phyloP scores from a whole-genome alignment of 257 asterid species.

The Ilex asprella region DNA sequence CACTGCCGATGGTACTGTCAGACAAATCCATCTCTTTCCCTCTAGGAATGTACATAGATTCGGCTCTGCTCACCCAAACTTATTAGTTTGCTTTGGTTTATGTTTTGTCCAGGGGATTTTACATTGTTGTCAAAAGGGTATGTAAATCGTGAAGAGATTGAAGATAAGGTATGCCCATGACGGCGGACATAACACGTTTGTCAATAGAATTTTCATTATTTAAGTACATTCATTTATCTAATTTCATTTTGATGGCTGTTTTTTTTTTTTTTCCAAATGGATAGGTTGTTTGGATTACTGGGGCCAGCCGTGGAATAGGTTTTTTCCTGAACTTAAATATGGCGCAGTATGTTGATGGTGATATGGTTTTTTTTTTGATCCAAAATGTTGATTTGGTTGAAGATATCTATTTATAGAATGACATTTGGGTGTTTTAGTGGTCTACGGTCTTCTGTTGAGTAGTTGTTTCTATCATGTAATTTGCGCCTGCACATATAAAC shows the following conservation, averaged over 20 bases:
- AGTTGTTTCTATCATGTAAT: not conserved
- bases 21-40: not conserved
- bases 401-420: no score
- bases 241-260: not conserved
- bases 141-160: conserved; percentile 74
- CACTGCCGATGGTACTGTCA: conserved; percentile 67
- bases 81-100: not conserved
- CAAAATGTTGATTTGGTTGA: no score
- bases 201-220: not conserved
- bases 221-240: not conserved
- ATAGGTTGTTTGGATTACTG: conserved; percentile 96
- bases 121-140: conserved; percentile 62
- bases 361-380: no score
- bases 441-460: not conserved
- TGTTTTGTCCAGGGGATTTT: conserved; percentile 59
- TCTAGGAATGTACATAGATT: not conserved
- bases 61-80: not conserved
- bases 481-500: not conserved
- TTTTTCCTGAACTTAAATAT: no score
- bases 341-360: no score
- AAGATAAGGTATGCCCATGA: conserved; percentile 60
- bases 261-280: conserved; percentile 10
- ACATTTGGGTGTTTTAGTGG: no score
- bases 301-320: conserved; percentile 94
- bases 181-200: not conserved